A percentile compares a stretch with the other conserved stretches of the same genome.
Evolutionary conservation across 73 alveolate genomes (phyloP).

Genomic region (Tetrahymena thermophila): DNA sequence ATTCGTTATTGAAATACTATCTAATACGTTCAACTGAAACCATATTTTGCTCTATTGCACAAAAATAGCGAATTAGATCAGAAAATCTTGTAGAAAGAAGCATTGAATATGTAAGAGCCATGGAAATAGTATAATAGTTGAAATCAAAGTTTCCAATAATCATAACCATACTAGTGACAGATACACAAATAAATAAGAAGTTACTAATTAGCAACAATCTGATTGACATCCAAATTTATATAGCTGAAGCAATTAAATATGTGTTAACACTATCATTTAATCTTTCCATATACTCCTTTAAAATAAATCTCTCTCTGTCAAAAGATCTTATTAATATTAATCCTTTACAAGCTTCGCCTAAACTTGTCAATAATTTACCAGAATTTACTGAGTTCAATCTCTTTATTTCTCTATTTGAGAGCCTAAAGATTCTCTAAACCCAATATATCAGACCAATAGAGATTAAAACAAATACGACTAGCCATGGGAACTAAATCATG

Average conservation of each 20-base stretch:
- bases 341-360: constrained; percentile 28
- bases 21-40: constrained; percentile 28
- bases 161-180: constrained; percentile 12
- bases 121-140: constrained; percentile 29
- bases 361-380: constrained; percentile 17
- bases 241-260: constrained; percentile 4
- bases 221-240: constrained; percentile 17
- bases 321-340: constrained; percentile 22
- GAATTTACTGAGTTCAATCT: constrained; percentile 33
- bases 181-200: constrained; percentile 19
- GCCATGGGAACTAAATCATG: constrained; percentile 29
- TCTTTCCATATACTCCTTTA: constrained; percentile 4
- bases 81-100: constrained; percentile 16
- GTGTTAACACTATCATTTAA: constrained; percentile 17
- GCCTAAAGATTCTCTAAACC: constrained; percentile 8
- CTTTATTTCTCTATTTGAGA: constrained; percentile 32
- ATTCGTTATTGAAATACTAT: constrained; percentile 15
- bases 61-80: constrained; percentile 22
- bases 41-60: constrained; percentile 17
- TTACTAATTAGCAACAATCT: constrained; percentile 26
- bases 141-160: background rate
- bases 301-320: background rate
- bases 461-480: background rate
- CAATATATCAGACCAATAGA: background rate
- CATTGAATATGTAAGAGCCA: constrained; percentile 33